Evolutionary conservation across 179 eudicot genomes (phyloP), one percentile per base, ranked within the genome.

Genomic region (Heliamphora pulchella): DNA sequence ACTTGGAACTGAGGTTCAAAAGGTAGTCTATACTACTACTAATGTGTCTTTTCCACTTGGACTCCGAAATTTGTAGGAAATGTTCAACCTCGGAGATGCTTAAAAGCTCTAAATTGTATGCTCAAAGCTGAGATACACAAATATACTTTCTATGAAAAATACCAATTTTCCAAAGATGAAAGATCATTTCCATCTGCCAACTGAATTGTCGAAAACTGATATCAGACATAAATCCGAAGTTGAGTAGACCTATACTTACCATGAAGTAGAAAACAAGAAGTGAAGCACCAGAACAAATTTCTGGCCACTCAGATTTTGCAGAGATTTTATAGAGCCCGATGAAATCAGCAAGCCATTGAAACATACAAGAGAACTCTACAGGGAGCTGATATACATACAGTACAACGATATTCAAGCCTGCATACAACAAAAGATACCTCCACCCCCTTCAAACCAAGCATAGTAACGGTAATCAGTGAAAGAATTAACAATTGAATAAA

Each of bases 381-480:
- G 94, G 94, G 20, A 91, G 91, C 87, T 91, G 94, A 85, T 91
- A 89, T 14, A 80, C 67, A 77, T 91, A 89, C 17, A 91, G 87
- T 75, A 89, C 63, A 71, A 86, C 78, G 70, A 90, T 84, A 64
- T 82, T 83, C 85, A 90, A 83, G 82, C 87, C 90, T 80, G 93
- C 89, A 87, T 90, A 91, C 47, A 87, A 59, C 83, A 82, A 89
- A 87, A 90, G 90, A 86, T 81, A 83, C 81, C 90, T 85, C 96
- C 96, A 90, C 91, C 93, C 89, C 87, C 96, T 91, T 85, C 85
- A 80, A 70, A 82, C 78, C 75, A 74, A 66, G 46, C 5, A 46
- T 22, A 41, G 59, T 50, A 83, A 50, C 68, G 6, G 31, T 20
- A 69, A 67, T 47, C 73, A 82, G 74, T 31, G 8, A 72, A 68